Evolutionary conservation across 345 rosid genomes (phyloP).

Genomic region (Gynandropsis gynandra): DNA sequence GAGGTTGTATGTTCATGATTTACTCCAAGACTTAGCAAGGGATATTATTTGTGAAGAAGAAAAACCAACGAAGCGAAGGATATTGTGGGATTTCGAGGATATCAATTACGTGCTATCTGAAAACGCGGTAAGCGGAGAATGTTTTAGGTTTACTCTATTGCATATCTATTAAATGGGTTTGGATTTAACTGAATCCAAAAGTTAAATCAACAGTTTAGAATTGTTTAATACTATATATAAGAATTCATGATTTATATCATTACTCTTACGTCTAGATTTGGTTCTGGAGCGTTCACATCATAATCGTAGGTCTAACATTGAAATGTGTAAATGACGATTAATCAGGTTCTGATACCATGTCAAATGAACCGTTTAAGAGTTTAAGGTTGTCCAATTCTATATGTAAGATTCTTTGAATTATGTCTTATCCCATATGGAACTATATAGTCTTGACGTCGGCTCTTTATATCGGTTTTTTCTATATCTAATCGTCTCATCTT

Average conservation of each 20-base stretch:
- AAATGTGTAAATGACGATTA: too few relatives aligned
- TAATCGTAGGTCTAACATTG: too few relatives aligned
- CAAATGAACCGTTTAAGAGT: too few relatives aligned
- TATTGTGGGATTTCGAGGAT: conserved; percentile 15
- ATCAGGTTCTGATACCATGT: too few relatives aligned
- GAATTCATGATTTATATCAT: conserved; percentile 1
- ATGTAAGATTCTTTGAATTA: too few relatives aligned
- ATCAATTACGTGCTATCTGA: conserved; percentile 18
- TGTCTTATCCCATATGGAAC: conserved; percentile 5
- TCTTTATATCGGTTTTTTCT: not conserved
- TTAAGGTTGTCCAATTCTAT: too few relatives aligned
- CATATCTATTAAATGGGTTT: too few relatives aligned
- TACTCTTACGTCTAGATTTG: too few relatives aligned
- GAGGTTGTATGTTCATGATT: conserved; percentile 26
- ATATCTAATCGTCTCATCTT: not conserved
- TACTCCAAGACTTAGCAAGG: conserved; percentile 26
- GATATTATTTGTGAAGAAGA: conserved; percentile 20
- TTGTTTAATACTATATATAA: too few relatives aligned
- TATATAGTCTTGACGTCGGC: not conserved
- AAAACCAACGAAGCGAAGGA: conserved; percentile 18
- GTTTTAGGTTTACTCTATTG: not conserved
- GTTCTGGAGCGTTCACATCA: too few relatives aligned
- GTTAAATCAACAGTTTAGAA: too few relatives aligned
- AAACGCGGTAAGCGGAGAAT: conserved; percentile 10
- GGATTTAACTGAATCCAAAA: too few relatives aligned